These are phyloP conservation scores for Naumovozyma dairenensis DNA, from an alignment of 805 yeast genomes.

Conservation along the genomic window DNA sequence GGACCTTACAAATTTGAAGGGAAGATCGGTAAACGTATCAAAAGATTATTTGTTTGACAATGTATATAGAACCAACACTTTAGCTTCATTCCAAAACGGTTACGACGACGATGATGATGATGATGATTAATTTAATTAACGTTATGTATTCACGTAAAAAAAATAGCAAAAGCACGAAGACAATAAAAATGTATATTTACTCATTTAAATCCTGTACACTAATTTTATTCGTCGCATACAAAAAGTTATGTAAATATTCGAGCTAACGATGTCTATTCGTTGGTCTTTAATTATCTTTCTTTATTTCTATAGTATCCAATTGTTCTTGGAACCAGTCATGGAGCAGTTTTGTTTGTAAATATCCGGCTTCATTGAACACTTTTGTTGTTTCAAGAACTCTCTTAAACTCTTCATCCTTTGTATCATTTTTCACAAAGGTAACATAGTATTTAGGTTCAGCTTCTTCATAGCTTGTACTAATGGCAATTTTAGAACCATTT, in stretches of 20 bases:
- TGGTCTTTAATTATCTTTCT: slow-evolving; percentile 34
- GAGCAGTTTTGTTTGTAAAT: slow-evolving; percentile 34
- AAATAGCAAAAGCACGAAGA: no score
- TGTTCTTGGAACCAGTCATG: slow-evolving; percentile 31
- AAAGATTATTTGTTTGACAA: slow-evolving; percentile 44
- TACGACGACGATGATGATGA: slow-evolving; percentile 5
- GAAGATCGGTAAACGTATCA: slow-evolving; percentile 37
- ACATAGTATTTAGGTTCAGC: slow-evolving; percentile 38
- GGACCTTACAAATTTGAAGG: slow-evolving; percentile 41
- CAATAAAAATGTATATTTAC: no score
- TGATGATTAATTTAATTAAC: slow-evolving; percentile 1
- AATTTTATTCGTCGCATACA: no score
- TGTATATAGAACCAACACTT: slow-evolving; percentile 48
- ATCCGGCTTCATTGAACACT: slow-evolving; percentile 34
- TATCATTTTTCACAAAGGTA: slow-evolving; percentile 20
- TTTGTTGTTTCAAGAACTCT: slow-evolving; percentile 25
- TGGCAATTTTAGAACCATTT: slow-evolving; percentile 20
- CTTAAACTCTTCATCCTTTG: slow-evolving; percentile 10
- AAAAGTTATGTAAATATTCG: no score
- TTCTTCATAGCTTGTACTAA: slow-evolving; percentile 30
- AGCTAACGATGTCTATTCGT: no score
- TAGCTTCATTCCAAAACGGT: slow-evolving; percentile 28
- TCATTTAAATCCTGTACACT: no score
- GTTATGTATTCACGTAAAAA: no score
- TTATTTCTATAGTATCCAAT: slow-evolving; percentile 29